phyloP scores from a whole-genome alignment of 163 green algal species.

The Scenedesmus sp. region DNA sequence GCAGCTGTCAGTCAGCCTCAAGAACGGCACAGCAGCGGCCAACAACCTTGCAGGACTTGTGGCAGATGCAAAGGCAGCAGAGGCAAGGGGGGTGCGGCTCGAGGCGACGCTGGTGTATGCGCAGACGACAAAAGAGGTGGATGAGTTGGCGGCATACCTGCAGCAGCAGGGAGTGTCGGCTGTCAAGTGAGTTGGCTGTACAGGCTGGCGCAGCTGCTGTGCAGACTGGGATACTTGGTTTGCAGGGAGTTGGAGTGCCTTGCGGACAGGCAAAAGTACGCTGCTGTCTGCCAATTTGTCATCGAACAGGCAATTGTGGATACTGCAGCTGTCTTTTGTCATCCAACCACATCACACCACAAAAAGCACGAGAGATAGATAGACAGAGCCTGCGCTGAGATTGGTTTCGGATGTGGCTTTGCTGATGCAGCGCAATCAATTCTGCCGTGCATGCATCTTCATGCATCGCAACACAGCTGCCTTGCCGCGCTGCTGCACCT shows the following conservation, averaged over 20 bases:
- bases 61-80: constrained; percentile 29
- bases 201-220: neutral
- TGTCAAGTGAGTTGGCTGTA: constrained; percentile 36
- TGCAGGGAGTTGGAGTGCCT: neutral
- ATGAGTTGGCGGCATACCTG: constrained; percentile 60
- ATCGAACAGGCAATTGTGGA: too few relatives aligned
- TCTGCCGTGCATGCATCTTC: neutral
- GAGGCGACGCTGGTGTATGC: constrained; percentile 78
- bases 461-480: neutral
- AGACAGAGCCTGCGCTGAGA: neutral
- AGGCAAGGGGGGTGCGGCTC: neutral
- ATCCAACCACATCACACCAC: too few relatives aligned
- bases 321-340: neutral
- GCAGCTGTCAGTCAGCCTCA: constrained; percentile 61
- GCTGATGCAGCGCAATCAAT: neutral
- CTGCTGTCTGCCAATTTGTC: neutral
- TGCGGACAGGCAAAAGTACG: neutral
- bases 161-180: constrained; percentile 20
- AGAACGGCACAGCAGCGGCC: constrained; percentile 29
- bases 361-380: too few relatives aligned
- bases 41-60: constrained; percentile 46
- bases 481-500: neutral
- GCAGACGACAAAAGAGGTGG: constrained; percentile 67
- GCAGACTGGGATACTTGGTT: neutral
- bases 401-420: neutral